Evolutionary conservation across 352 stramenopile genomes (phyloP).

Genomic region (Achlya hypogyna): DNA sequence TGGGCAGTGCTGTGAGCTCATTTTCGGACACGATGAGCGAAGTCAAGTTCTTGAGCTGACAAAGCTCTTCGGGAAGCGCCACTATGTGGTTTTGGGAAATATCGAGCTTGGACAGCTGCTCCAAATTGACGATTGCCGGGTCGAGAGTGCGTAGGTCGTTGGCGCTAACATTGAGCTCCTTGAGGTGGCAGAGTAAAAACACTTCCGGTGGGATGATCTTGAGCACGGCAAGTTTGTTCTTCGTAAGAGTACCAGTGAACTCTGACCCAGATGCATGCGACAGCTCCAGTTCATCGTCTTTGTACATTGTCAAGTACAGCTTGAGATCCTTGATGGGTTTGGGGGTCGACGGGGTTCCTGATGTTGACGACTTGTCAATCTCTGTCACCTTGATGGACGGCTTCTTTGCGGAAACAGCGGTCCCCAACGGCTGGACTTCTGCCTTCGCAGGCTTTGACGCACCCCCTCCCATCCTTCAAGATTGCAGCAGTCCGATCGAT

Average conservation of each 20-base stretch:
- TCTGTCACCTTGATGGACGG: no score
- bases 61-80: constrained; percentile 44
- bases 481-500: no score
- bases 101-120: constrained; percentile 14
- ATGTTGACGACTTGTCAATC: no score
- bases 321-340: neutral
- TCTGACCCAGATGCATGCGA: neutral
- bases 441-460: no score
- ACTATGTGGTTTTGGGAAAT: constrained; percentile 27
- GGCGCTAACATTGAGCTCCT: constrained; percentile 51
- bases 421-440: no score
- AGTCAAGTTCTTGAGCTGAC: constrained; percentile 43
- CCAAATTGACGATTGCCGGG: constrained; percentile 31
- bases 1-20: constrained; percentile 42
- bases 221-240: constrained; percentile 36
- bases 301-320: neutral
- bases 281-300: constrained; percentile 2
- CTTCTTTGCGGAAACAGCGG: no score
- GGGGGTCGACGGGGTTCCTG: neutral
- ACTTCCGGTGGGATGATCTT: constrained; percentile 46
- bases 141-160: constrained; percentile 52
- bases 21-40: constrained; percentile 62
- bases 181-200: constrained; percentile 45
- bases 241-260: constrained; percentile 39
- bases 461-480: no score